Percentiles rank a stretch among this genome's conserved stretches.
These are phyloP conservation scores for Dothistroma septosporum DNA, from an alignment of 2,329 filamentous ascomycete species.

Conservation along the genomic window DNA sequence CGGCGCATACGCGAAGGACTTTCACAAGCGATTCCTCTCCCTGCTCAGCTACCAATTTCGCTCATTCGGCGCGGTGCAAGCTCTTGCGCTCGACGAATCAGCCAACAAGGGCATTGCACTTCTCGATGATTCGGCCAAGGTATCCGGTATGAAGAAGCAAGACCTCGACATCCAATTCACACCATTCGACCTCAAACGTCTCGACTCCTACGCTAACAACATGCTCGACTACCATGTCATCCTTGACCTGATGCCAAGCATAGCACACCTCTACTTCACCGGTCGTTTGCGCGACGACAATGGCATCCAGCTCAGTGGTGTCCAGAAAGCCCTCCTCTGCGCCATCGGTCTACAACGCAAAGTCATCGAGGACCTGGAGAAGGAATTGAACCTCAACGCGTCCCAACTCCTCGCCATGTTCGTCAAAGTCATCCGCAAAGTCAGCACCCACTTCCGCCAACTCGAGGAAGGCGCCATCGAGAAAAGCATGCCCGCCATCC, in stretches of 20 bases:
- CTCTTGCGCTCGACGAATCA: conserved; percentile 83
- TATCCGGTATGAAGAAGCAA: conserved; percentile 61
- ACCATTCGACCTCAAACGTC: conserved; percentile 88
- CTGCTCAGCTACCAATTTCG: conserved; percentile 92
- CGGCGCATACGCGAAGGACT: conserved; percentile 84
- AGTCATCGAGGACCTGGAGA: conserved; percentile 72
- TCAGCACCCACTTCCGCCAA: conserved; percentile 70
- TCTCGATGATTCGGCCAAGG: conserved; percentile 52
- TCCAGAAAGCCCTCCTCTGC: conserved; percentile 84
- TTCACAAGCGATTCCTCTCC: conserved; percentile 87
- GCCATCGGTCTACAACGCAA: conserved; percentile 89
- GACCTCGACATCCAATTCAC: conserved; percentile 76
- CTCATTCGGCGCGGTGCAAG: conserved; percentile 69
- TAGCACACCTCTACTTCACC: conserved; percentile 81
- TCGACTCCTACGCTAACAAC: conserved; percentile 94
- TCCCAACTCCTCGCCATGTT: conserved; percentile 93
- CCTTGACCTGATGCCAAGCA: conserved; percentile 79
- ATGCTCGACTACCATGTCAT: conserved; percentile 98
- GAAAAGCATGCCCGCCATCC: conserved; percentile 42
- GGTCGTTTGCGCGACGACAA: conserved; percentile 55
- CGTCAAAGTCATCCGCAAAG: conserved; percentile 89
- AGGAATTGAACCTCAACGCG: conserved; percentile 68
- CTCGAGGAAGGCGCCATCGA: conserved; percentile 67
- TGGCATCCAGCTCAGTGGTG: conserved; percentile 65
- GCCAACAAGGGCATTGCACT: conserved; percentile 65